phyloP scores from a whole-genome alignment of 2,329 filamentous ascomycete genomes.

The Cladosporium velox region DNA sequence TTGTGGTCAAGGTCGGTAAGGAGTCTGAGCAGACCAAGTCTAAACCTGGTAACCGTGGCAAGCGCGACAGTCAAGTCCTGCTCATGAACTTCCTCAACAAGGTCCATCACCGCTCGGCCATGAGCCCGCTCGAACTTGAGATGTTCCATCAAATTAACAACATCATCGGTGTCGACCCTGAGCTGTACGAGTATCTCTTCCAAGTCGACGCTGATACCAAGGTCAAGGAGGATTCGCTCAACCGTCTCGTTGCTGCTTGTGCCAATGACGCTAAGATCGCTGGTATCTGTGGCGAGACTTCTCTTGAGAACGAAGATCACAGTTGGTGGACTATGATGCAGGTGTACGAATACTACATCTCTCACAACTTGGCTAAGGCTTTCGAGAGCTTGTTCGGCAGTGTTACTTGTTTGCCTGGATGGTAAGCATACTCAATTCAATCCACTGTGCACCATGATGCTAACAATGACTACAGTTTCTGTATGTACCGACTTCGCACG shows the following conservation, averaged over 20 bases:
- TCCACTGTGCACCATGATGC: background rate
- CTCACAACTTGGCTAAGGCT: constrained; percentile 92
- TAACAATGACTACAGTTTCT: constrained; percentile 67
- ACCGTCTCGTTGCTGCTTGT: constrained; percentile 87
- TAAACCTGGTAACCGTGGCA: constrained; percentile 96
- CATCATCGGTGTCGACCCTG: constrained; percentile 95
- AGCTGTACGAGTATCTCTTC: constrained; percentile 93
- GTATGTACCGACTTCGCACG: constrained; percentile 95
- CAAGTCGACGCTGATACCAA: constrained; percentile 98
- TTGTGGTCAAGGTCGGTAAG: constrained; percentile 96
- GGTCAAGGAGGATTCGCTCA: constrained; percentile 88
- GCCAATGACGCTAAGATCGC: constrained; percentile 94
- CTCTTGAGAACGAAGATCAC: constrained; percentile 89
- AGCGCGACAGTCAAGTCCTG: constrained; percentile 95
- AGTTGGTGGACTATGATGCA: constrained; percentile 99
- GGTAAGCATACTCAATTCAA: constrained; percentile 63
- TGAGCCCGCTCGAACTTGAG: constrained; percentile 94
- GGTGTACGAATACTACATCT: constrained; percentile 99
- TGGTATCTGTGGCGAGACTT: constrained; percentile 96
- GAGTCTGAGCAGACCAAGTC: constrained; percentile 88
- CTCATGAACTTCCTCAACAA: constrained; percentile 98
- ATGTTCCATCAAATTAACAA: constrained; percentile 99
- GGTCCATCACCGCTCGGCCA: constrained; percentile 88
- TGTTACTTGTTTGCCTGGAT: constrained; percentile 98
- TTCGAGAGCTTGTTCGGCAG: constrained; percentile 98